A percentile compares a stretch with the other conserved stretches of the same genome.
Conservation (phyloP, 352 stramenopile genomes). For the Blastocystis sp. region DNA sequence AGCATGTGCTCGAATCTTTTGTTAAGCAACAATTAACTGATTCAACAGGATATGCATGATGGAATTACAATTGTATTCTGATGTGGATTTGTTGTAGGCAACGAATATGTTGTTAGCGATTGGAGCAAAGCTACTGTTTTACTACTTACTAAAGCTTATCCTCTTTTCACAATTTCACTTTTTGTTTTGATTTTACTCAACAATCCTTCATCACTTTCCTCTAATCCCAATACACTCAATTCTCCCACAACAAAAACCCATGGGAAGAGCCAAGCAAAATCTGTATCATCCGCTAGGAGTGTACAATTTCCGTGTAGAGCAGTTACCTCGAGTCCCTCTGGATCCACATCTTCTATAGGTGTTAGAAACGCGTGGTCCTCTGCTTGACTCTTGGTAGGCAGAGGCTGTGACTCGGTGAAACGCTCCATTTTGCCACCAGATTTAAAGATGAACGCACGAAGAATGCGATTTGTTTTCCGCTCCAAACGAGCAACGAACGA, state of each 20-base stretch:
- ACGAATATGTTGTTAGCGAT: slow-evolving; percentile 25
- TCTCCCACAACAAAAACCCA: slow-evolving; percentile 54
- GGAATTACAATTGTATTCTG: slow-evolving; percentile 10
- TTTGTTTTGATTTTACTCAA: slow-evolving; percentile 14
- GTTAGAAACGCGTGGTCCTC: background rate
- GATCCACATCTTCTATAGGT: background rate
- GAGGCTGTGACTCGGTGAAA: background rate
- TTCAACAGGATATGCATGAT: slow-evolving; percentile 15
- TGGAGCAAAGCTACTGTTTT: slow-evolving; percentile 31
- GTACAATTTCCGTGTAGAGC: slow-evolving; percentile 10
- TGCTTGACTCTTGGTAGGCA: background rate
- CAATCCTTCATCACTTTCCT: slow-evolving; percentile 20
- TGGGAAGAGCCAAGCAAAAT: slow-evolving; percentile 30
- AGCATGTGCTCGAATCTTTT: slow-evolving; percentile 40
- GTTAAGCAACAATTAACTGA: background rate
- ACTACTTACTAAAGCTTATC: background rate
- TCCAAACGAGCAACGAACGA: background rate
- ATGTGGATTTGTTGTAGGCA: slow-evolving; percentile 26
- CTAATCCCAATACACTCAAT: background rate
- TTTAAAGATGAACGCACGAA: slow-evolving; percentile 34
- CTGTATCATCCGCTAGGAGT: background rate
- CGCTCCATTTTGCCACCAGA: slow-evolving; percentile 11
- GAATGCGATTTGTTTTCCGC: slow-evolving; percentile 20
- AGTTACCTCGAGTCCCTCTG: background rate
- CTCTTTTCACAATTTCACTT: background rate